Evolutionary conservation across 2,329 filamentous ascomycete genomes (phyloP).

Genomic region (Dryadomyces quercus-mongolicae): DNA sequence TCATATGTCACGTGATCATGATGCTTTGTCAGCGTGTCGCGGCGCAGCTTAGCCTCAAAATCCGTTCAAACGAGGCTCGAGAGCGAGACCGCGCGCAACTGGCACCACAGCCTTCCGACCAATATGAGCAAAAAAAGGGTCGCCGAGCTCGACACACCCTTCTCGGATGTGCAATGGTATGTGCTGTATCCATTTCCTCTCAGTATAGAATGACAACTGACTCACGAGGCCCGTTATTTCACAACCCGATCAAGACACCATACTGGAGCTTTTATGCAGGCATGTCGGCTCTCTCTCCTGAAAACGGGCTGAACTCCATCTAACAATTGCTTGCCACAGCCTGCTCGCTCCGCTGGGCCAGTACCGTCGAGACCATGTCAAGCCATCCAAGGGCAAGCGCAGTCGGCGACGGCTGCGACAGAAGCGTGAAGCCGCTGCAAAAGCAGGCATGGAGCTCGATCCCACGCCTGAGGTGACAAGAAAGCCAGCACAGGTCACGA

Average conservation of each 20-base stretch:
- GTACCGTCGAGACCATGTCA: slow-evolving; percentile 41
- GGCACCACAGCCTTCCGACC: neutral
- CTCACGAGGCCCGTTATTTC: slow-evolving; percentile 45
- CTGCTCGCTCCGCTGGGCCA: slow-evolving; percentile 52
- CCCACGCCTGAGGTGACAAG: no score
- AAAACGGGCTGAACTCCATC: neutral
- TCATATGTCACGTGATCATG: no score
- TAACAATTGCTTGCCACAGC: slow-evolving; percentile 23
- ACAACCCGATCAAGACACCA: slow-evolving; percentile 46
- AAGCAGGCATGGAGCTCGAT: neutral
- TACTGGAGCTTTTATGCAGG: slow-evolving; percentile 57
- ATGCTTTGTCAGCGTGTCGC: no score
- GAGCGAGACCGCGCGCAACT: neutral
- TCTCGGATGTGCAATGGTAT: slow-evolving; percentile 48
- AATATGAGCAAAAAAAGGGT: slow-evolving; percentile 44
- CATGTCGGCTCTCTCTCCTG: slow-evolving; percentile 21
- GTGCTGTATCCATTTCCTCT: slow-evolving; percentile 17
- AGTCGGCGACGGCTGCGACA: slow-evolving; percentile 29
- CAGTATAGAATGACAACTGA: neutral
- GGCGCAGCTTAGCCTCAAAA: no score
- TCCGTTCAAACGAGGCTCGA: neutral
- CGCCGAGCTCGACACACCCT: slow-evolving; percentile 54
- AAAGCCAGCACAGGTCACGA: neutral
- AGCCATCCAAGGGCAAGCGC: slow-evolving; percentile 49
- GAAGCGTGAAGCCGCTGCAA: slow-evolving; percentile 16